phyloP scores from a whole-genome alignment of 2,329 filamentous ascomycete genomes.

The Diaporthe helianthi region DNA sequence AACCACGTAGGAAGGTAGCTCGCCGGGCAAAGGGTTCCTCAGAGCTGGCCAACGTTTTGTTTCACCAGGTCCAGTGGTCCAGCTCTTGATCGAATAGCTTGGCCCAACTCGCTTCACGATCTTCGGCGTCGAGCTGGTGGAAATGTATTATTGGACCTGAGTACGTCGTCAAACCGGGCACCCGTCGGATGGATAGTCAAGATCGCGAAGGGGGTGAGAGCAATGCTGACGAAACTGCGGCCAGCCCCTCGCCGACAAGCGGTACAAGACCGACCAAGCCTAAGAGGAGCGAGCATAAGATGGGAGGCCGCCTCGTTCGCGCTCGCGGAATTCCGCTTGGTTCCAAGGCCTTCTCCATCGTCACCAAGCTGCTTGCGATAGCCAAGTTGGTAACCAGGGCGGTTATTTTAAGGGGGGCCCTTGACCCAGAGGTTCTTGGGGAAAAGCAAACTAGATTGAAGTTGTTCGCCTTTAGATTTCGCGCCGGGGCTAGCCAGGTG shows the following conservation, averaged over 20 bases:
- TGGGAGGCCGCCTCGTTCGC: not conserved
- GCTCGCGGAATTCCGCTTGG: not conserved
- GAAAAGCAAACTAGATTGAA: not conserved
- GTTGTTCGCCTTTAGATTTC: not conserved
- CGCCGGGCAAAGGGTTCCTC: constrained; percentile 47
- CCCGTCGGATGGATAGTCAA: not conserved
- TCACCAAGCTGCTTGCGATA: not conserved
- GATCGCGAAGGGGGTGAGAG: constrained; percentile 5
- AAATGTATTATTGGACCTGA: constrained; percentile 50
- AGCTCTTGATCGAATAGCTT: constrained; percentile 52
- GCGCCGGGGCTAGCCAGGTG: not conserved
- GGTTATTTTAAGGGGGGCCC: not conserved
- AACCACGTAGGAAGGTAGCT: constrained; percentile 57
- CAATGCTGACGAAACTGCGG: not conserved
- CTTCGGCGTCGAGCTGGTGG: constrained; percentile 51
- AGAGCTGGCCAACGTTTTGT: constrained; percentile 30
- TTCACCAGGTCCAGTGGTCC: constrained; percentile 55
- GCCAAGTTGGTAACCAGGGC: too few species aligned
- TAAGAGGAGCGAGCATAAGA: constrained; percentile 1
- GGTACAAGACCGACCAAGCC: constrained; percentile 17
- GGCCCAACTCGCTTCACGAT: constrained; percentile 49
- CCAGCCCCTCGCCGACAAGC: not conserved
- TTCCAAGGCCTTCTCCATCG: not conserved
- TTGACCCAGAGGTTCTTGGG: not conserved
- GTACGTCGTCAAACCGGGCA: too few species aligned